Percentiles rank a stretch among this genome's conserved stretches.
phyloP scores from a whole-genome alignment of 2,329 filamentous ascomycete species.

The Ceratocystis destructans region DNA sequence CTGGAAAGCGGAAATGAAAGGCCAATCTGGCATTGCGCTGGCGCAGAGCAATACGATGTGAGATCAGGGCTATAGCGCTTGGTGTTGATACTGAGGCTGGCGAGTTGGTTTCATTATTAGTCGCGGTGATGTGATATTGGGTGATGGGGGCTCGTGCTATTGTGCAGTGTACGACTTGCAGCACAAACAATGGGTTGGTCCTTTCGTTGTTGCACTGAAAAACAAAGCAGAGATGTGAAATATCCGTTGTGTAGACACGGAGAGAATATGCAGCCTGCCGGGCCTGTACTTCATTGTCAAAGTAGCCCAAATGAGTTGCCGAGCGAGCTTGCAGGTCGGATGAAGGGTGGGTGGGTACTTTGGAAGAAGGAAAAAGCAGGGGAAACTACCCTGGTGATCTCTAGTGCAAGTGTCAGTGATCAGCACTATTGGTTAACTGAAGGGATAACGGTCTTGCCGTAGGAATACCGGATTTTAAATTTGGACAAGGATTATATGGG shows the following conservation, averaged over 20 bases:
- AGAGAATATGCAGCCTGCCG: background rate
- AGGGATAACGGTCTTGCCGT: constrained; percentile 7
- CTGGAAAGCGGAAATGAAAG: too few relatives aligned
- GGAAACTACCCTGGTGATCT: background rate
- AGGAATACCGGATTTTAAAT: background rate
- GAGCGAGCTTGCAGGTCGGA: background rate
- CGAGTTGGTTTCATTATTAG: too few relatives aligned
- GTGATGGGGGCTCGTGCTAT: background rate
- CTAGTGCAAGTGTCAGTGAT: background rate
- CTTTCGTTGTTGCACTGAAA: background rate
- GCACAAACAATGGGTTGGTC: background rate
- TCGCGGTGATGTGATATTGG: too few relatives aligned
- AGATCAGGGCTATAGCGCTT: too few relatives aligned
- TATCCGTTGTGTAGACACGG: background rate
- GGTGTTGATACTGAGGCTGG: too few relatives aligned
- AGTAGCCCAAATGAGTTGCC: background rate
- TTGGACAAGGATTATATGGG: background rate
- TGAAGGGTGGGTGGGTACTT: background rate
- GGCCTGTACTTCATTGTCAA: background rate
- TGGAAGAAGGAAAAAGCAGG: background rate
- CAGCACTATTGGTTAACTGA: constrained; percentile 5
- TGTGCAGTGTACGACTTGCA: background rate
- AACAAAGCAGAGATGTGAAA: background rate
- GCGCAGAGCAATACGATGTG: background rate
- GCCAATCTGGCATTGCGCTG: background rate